These are phyloP conservation scores for Colletotrichum chlorophyti DNA, from an alignment of 2,329 filamentous ascomycete genomes.

Conservation along the genomic window DNA sequence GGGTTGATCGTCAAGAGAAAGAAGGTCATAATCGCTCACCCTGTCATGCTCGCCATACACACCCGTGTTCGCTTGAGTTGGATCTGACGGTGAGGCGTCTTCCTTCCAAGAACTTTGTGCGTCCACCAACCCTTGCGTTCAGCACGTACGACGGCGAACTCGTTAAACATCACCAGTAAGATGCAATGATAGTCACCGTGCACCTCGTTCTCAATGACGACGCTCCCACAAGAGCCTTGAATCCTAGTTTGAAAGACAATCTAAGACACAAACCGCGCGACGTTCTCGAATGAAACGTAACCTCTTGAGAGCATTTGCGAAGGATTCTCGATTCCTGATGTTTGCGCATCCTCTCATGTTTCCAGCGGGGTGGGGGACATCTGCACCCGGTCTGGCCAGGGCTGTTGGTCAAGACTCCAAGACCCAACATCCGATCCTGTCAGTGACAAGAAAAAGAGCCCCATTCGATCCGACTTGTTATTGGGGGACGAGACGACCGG, in stretches of 20 bases:
- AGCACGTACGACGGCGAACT: background rate
- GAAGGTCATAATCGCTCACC: no score
- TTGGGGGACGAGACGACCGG: background rate
- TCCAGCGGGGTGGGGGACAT: background rate
- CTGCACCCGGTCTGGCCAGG: background rate
- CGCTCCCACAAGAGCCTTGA: no score
- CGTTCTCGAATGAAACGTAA: background rate
- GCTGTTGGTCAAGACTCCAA: background rate
- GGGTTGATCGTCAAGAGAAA: constrained; percentile 5
- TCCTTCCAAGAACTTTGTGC: background rate
- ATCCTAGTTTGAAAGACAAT: no score
- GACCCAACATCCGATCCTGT: background rate
- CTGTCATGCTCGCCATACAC: background rate
- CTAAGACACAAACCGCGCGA: background rate
- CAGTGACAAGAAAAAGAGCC: constrained; percentile 4
- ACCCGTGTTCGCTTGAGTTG: background rate
- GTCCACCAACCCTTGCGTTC: background rate
- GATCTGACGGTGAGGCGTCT: background rate
- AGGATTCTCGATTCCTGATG: background rate
- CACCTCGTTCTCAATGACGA: background rate
- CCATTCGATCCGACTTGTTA: background rate
- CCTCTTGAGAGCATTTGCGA: constrained; percentile 23
- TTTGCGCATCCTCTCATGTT: background rate
- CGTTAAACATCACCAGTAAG: background rate
- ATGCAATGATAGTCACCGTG: background rate